phyloP scores from a whole-genome alignment of 179 eudicot species.

The Heliamphora pulchella region DNA sequence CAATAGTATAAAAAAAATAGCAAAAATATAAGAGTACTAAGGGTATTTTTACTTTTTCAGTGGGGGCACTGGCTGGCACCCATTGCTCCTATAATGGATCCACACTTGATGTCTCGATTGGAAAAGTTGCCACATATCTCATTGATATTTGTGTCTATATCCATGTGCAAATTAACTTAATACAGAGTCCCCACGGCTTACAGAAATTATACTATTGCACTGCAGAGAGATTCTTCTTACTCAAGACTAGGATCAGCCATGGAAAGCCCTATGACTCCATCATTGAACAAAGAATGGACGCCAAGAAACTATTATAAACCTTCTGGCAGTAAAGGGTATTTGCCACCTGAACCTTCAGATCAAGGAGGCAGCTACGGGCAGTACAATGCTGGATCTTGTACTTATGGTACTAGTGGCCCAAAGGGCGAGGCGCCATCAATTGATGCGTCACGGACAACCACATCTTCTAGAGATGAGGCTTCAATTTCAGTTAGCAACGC shows the following conservation, averaged over 20 bases:
- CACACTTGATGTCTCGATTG: neutral
- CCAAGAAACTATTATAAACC: slow-evolving; percentile 66
- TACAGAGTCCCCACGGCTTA: neutral
- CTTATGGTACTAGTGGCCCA: slow-evolving; percentile 32
- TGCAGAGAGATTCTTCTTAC: slow-evolving; percentile 76
- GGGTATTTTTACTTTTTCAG: no score
- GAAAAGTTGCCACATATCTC: neutral
- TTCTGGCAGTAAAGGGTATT: slow-evolving; percentile 36
- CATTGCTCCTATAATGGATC: no score
- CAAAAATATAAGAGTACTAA: no score
- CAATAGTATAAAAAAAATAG: no score
- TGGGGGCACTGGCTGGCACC: no score
- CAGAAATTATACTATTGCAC: neutral
- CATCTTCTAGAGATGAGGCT: slow-evolving; percentile 70
- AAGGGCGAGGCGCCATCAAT: slow-evolving; percentile 40
- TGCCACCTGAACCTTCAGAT: slow-evolving; percentile 43
- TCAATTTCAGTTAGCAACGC: slow-evolving; percentile 83
- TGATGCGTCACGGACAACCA: slow-evolving; percentile 72
- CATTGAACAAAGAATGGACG: slow-evolving; percentile 63
- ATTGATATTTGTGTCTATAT: neutral
- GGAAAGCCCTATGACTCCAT: slow-evolving; percentile 74
- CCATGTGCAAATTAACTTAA: neutral
- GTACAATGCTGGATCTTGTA: slow-evolving; percentile 40
- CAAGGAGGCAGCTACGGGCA: slow-evolving; percentile 27
- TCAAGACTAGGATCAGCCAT: slow-evolving; percentile 68